Percentiles rank a stretch among this genome's conserved stretches.
Evolutionary conservation across 495 filamentous ascomycete species (phyloP).

Genomic region (Neurospora tetrasperma): DNA sequence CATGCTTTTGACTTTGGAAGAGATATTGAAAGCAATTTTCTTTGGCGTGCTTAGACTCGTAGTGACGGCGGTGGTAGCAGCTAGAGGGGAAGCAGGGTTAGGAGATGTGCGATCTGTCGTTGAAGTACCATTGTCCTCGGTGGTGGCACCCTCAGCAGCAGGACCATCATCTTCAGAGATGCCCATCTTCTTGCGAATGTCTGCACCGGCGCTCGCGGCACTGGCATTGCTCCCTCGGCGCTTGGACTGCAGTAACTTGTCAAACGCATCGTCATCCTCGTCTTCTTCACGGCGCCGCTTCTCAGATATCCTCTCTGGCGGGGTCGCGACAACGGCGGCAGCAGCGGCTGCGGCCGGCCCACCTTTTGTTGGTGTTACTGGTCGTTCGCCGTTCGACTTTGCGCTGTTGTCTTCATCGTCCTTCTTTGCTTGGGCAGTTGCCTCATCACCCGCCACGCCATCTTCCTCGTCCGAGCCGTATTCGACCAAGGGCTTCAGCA

Average conservation of each 20-base stretch:
- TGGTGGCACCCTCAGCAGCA: conserved; percentile 2
- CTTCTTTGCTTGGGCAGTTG: conserved; percentile 7
- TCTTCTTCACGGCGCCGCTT: conserved; percentile 78
- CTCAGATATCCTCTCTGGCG: conserved; percentile 73
- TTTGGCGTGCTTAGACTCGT: conserved; percentile 13
- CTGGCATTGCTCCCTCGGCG: conserved; percentile 44
- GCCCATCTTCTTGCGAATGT: conserved; percentile 18
- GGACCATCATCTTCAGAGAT: conserved; percentile 12
- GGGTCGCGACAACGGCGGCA: conserved; percentile 29
- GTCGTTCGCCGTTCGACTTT: conserved; percentile 9
- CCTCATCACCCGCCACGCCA: conserved; percentile 42
- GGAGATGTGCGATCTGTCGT: too few species aligned
- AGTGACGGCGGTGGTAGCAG: too few species aligned
- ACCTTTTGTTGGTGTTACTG: conserved; percentile 4
- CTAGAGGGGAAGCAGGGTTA: too few species aligned
- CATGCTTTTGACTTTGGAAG: conserved; percentile 22
- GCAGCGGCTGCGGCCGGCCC: conserved; percentile 23
- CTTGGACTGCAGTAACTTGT: conserved; percentile 61
- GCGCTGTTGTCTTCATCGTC: conserved; percentile 9
- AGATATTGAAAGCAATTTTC: conserved; percentile 39
- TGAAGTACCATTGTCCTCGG: conserved; percentile 1
- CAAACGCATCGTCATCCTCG: conserved; percentile 72
- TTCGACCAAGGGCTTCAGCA: conserved; percentile 69
- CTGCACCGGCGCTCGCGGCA: neutral
- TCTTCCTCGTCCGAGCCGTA: conserved; percentile 82